phyloP scores from a whole-genome alignment of 2,329 filamentous ascomycete genomes.

The Colletotrichum horii region DNA sequence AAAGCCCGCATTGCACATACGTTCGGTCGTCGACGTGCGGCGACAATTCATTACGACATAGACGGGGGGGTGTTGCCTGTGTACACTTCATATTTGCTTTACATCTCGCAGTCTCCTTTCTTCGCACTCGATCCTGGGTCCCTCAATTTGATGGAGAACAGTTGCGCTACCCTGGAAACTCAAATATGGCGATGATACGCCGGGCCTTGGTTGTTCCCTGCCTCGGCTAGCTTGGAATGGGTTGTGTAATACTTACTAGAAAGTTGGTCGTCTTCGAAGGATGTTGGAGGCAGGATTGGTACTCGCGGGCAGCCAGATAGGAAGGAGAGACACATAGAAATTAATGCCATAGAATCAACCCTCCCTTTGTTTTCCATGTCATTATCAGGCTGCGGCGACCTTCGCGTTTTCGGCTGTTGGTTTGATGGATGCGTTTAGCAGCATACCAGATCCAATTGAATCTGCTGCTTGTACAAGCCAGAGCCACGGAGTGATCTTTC shows the following conservation, averaged over 20 bases:
- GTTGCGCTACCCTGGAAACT: neutral
- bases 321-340: constrained; percentile 1
- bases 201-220: neutral
- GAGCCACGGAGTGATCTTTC: neutral
- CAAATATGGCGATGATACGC: neutral
- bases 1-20: constrained; percentile 11
- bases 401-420: neutral
- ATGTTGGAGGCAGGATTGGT: neutral
- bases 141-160: neutral
- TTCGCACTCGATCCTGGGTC: neutral
- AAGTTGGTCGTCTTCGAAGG: neutral
- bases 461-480: neutral
- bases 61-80: neutral
- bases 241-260: neutral
- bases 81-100: constrained; percentile 4
- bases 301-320: neutral
- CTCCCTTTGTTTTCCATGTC: neutral
- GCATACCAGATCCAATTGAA: no score
- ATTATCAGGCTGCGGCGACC: neutral
- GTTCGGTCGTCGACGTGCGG: neutral
- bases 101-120: neutral
- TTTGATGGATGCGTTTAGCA: neutral
- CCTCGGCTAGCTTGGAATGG: constrained; percentile 2
- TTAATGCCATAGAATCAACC: neutral
- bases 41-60: neutral